Base-by-base conservation (phyloP, 1,139 yeast species). In the Saccharomyces pastorianus region DNA sequence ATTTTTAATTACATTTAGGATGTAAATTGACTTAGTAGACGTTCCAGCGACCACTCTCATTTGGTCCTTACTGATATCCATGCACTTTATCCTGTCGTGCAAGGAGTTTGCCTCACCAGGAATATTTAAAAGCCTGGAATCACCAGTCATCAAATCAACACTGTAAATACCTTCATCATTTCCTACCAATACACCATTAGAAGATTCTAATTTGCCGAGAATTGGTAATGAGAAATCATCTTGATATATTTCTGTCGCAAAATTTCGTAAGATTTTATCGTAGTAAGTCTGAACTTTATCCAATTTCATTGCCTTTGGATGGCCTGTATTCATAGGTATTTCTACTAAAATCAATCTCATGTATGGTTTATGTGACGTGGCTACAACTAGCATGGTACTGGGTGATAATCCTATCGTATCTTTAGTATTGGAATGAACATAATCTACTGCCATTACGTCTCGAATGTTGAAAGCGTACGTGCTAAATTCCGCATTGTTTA, bases 401-500 rank as follows among this genome's bases (percentile, higher is more conserved):
- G 56, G 53, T 9, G 64, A 58, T 58, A 58, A 27, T 53, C 53
- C 46, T 9, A 50, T 17, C 5, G 57, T 48, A 56, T 53, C 61
- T 51, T 48, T 56, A 59, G 56, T 61, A 66, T 46, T 28, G 4
- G 28, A 8, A 7, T 49, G 32, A 13, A 52, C 51, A 29, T 17
- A 28, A 34, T 59, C 51, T 6, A 61, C 38, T 32, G 78, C 63
- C 4, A 74, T 62, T 47, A 84, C 70, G 46, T 73, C 71, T 69
- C 83, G 74, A 2, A 88, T 85, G 23, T 84, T 77, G 66, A 88
- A 88, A 1, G 83, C 78, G 55, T 82, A 79, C 41, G 84, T 78
- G n/a, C 83, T 77, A 62, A 85, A 87, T 61, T 85, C 86, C 0
- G 95, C 87, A 64, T 84, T 90, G 64, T 85, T 86, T 54, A 86